phyloP scores from a whole-genome alignment of 176 grass and related monocot species.

The Musa itinerans region DNA sequence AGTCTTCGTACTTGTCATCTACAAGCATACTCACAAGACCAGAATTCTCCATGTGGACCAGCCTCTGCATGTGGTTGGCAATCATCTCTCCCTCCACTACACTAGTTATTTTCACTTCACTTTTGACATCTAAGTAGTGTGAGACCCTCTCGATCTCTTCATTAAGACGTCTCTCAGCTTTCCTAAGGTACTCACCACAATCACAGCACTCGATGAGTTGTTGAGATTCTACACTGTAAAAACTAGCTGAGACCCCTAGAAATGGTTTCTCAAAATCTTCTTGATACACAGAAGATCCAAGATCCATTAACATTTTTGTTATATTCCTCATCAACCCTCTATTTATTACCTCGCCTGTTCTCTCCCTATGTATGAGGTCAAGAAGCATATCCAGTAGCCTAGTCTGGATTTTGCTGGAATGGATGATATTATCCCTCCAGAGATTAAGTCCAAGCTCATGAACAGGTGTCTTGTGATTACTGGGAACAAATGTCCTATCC shows the following conservation, averaged over 20 bases:
- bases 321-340: conserved; percentile 75
- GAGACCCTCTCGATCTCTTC: conserved; percentile 95
- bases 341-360: conserved; percentile 82
- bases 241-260: conserved; percentile 67
- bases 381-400: conserved; percentile 69
- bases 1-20: conserved; percentile 75
- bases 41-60: conserved; percentile 94
- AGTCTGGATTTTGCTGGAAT: conserved; percentile 50
- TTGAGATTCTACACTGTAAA: conserved; percentile 80
- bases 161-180: conserved; percentile 77
- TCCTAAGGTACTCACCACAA: conserved; percentile 87
- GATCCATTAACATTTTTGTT: conserved; percentile 97
- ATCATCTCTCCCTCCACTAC: conserved; percentile 97
- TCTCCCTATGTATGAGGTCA: conserved; percentile 72
- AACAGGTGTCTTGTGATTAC: conserved; percentile 56
- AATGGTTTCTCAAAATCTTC: conserved; percentile 92
- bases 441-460: conserved; percentile 89
- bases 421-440: conserved; percentile 90
- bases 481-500: conserved; percentile 65
- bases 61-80: conserved; percentile 87
- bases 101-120: conserved; percentile 83
- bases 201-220: conserved; percentile 79
- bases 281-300: conserved; percentile 77
- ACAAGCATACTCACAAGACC: conserved; percentile 93
- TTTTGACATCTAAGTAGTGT: conserved; percentile 79